Evolutionary conservation across 148 eudicot genomes (phyloP).

Genomic region (Linanthus parryae): DNA sequence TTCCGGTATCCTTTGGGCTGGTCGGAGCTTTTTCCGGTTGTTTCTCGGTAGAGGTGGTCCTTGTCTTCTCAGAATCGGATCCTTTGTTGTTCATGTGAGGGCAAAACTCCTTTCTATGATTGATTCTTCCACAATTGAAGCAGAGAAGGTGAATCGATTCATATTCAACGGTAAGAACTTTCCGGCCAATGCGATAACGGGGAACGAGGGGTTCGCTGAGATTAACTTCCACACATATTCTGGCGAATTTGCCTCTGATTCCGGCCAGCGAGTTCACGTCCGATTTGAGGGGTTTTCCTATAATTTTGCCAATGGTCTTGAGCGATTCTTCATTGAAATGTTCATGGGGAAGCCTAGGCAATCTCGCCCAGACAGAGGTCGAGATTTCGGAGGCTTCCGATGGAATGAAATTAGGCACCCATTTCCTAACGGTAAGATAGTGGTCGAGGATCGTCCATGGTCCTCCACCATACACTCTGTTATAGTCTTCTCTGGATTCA

Average conservation of each 20-base stretch:
- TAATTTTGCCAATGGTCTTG: background rate
- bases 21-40: no score
- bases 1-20: no score
- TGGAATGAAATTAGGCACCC: background rate
- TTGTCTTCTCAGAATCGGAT: no score
- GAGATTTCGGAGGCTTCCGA: background rate
- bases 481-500: background rate
- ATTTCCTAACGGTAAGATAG: background rate
- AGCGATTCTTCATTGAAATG: background rate
- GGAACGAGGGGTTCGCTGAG: background rate
- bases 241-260: background rate
- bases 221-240: background rate
- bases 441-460: background rate
- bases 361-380: background rate
- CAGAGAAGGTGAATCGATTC: background rate
- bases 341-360: background rate
- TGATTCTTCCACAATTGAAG: background rate
- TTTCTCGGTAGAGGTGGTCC: no score
- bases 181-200: no score
- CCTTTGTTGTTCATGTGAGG: no score
- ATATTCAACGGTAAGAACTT: background rate
- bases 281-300: background rate
- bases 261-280: background rate
- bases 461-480: background rate
- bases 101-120: background rate